These are phyloP conservation scores for Acrasis kona DNA, from an alignment of 78 protist species.

Conservation along the genomic window DNA sequence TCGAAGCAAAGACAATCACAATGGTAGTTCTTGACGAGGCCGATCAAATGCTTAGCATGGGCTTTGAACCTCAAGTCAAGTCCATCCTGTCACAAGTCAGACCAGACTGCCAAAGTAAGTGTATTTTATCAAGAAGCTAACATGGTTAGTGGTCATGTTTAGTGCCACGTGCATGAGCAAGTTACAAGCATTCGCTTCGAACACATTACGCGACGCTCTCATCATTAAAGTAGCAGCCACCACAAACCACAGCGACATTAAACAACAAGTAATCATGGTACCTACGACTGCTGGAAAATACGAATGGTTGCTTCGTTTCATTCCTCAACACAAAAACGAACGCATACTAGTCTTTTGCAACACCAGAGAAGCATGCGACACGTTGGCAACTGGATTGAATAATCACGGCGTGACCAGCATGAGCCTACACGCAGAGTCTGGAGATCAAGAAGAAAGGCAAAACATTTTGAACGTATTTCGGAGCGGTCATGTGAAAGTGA, in stretches of 20 bases:
- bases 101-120: constrained; percentile 93
- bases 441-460: constrained; percentile 73
- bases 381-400: constrained; percentile 78
- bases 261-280: no score
- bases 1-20: constrained; percentile 75
- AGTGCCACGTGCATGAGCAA: constrained; percentile 98
- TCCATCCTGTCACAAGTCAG: constrained; percentile 44
- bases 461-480: constrained; percentile 34
- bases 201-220: constrained; percentile 48
- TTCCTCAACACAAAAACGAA: no score
- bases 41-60: constrained; percentile 94
- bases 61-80: constrained; percentile 84
- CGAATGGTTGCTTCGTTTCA: no score
- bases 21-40: constrained; percentile 93
- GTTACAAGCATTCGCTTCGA: constrained; percentile 71
- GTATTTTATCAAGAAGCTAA: no score
- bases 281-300: no score
- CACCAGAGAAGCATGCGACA: constrained; percentile 65
- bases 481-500: constrained; percentile 24
- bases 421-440: constrained; percentile 92
- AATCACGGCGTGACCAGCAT: constrained; percentile 84
- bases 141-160: constrained; percentile 93
- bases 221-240: constrained; percentile 52
- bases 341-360: constrained; percentile 87
- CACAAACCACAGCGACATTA: no score